A percentile compares a stretch with the other conserved stretches of the same genome.
phyloP scores from a whole-genome alignment of 768 basidiomycete genomes.

The Coprinopsis strossmayeri region DNA sequence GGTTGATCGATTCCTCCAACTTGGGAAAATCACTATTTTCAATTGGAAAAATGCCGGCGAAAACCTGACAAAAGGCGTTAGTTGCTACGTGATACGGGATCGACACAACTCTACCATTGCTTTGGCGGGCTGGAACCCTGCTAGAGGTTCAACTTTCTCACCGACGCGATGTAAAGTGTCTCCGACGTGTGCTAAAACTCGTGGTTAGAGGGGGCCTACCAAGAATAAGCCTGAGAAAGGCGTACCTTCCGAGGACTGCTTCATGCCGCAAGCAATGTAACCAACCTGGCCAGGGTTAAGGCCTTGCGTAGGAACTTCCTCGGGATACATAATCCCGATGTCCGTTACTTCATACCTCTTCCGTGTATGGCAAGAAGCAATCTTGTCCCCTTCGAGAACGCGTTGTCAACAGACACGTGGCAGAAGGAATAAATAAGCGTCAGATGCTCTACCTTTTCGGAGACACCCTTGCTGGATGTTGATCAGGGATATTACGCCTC shows the following conservation, averaged over 20 bases:
- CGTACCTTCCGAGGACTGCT: conserved; percentile 87
- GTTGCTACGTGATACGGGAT: conserved; percentile 2
- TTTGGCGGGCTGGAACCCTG: conserved; percentile 87
- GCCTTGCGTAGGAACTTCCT: conserved; percentile 67
- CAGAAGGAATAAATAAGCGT: not conserved
- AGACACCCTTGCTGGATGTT: conserved; percentile 76
- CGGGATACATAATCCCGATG: conserved; percentile 85
- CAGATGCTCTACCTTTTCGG: conserved; percentile 55
- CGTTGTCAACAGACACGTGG: not conserved
- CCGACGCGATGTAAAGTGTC: conserved; percentile 85
- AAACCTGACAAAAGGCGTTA: conserved; percentile 52
- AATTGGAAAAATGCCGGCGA: conserved; percentile 90
- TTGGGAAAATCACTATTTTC: conserved; percentile 89
- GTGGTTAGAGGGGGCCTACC: not conserved
- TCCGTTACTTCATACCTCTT: conserved; percentile 89
- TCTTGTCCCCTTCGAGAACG: conserved; percentile 68
- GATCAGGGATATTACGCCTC: conserved; percentile 91
- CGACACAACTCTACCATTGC: conserved; percentile 63
- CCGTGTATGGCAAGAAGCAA: conserved; percentile 75
- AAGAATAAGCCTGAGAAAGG: conserved; percentile 1
- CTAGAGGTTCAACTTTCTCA: conserved; percentile 71
- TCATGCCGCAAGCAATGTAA: conserved; percentile 95
- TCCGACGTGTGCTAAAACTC: conserved; percentile 75
- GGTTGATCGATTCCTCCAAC: conserved; percentile 91
- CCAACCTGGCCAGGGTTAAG: conserved; percentile 80